Conservation (phyloP, 2,329 filamentous ascomycete genomes). For the Curvularia sp. region DNA sequence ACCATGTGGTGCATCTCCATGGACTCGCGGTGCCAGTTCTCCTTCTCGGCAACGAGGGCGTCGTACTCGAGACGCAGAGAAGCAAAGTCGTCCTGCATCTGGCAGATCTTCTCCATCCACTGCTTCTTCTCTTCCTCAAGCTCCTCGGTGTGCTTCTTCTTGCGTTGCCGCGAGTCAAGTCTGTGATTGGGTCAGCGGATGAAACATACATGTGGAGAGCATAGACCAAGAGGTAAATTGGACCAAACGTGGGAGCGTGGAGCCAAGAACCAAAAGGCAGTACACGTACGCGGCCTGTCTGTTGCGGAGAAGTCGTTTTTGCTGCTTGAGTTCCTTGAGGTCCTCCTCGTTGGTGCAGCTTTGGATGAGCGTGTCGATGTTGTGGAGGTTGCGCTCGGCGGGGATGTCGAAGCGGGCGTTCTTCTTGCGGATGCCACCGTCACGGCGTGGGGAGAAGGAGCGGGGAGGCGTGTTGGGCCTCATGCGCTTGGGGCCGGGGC, state of each 20-base stretch:
- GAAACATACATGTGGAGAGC: constrained; percentile 28
- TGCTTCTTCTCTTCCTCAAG: constrained; percentile 97
- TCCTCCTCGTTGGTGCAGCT: constrained; percentile 88
- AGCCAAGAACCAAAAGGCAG: constrained; percentile 55
- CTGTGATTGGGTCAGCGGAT: constrained; percentile 60
- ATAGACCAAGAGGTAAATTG: constrained; percentile 43
- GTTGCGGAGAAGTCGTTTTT: constrained; percentile 93
- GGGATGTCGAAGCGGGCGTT: constrained; percentile 98
- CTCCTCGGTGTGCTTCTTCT: constrained; percentile 97
- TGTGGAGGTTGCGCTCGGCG: constrained; percentile 87
- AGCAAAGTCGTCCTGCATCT: constrained; percentile 79
- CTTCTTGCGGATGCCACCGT: constrained; percentile 97
- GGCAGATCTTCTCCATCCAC: constrained; percentile 76
- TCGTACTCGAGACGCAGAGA: constrained; percentile 69
- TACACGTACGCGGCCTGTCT: constrained; percentile 87
- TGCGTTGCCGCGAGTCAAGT: constrained; percentile 94
- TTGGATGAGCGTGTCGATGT: constrained; percentile 91
- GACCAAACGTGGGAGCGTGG: constrained; percentile 42
- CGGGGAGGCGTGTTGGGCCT: constrained; percentile 72
- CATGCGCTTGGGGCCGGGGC: constrained; percentile 62
- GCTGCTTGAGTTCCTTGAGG: constrained; percentile 98
- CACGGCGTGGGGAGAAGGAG: constrained; percentile 77
- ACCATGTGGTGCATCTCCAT: constrained; percentile 78
- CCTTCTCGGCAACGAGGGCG: constrained; percentile 59
- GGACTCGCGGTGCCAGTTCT: constrained; percentile 75